These are phyloP conservation scores for Erodium moschatum DNA, from an alignment of 441 rosid species.

Conservation along the genomic window DNA sequence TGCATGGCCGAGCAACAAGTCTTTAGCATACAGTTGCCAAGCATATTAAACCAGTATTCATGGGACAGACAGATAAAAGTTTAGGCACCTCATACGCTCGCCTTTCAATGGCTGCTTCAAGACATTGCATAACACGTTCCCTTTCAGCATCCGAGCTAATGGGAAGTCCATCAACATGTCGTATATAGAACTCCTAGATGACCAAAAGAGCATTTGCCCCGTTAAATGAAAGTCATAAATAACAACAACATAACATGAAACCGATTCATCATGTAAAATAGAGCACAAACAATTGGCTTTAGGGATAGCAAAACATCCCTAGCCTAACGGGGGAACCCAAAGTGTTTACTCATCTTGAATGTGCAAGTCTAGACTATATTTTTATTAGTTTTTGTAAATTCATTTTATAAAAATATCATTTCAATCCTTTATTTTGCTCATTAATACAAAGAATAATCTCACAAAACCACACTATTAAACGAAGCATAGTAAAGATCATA, in stretches of 20 bases:
- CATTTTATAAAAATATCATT: no score
- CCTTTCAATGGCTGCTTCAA: conserved; percentile 88
- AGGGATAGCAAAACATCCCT: no score
- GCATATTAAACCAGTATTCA: not conserved
- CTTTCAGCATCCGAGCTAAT: conserved; percentile 82
- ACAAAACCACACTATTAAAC: no score
- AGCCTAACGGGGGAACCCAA: no score
- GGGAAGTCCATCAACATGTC: conserved; percentile 86
- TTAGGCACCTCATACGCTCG: conserved; percentile 58
- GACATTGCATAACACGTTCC: conserved; percentile 74
- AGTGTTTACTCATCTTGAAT: no score
- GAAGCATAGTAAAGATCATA: no score
- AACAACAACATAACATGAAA: not conserved
- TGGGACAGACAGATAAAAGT: not conserved
- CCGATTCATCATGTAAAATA: no score
- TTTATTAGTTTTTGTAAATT: no score
- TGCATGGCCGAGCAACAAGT: conserved; percentile 20
- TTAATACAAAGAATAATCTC: no score
- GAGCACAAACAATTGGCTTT: no score
- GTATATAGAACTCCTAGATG: conserved; percentile 75
- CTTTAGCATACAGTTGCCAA: not conserved
- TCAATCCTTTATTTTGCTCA: no score
- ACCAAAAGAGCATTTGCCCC: not conserved
- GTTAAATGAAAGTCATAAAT: not conserved
- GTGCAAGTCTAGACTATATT: no score